Conservation (phyloP, 495 filamentous ascomycete genomes). For the Penicillium simplicissimum region DNA sequence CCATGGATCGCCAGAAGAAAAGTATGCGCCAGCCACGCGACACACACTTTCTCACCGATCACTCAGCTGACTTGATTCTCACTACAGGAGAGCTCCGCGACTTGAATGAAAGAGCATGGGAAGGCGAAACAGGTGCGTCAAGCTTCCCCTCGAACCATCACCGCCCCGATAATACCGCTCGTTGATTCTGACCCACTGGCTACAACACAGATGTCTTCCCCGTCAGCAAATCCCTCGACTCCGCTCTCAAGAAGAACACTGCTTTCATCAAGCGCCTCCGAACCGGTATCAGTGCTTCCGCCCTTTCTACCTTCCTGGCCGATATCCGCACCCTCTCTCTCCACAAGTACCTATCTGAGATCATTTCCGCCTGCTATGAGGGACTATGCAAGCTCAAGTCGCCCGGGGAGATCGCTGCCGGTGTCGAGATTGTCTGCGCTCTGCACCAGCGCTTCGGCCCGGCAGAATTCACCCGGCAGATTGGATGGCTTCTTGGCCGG, state of each 20-base stretch:
- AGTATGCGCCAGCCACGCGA: conserved; percentile 50
- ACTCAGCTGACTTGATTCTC: conserved; percentile 21
- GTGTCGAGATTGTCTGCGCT: conserved; percentile 89
- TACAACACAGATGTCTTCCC: conserved; percentile 69
- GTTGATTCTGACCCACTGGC: conserved; percentile 9
- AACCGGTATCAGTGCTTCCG: conserved; percentile 78
- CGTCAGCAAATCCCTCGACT: conserved; percentile 81
- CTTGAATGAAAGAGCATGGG: conserved; percentile 84
- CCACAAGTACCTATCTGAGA: conserved; percentile 96
- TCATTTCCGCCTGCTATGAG: conserved; percentile 97
- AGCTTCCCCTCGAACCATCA: not conserved
- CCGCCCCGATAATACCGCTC: not conserved
- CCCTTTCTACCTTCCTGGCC: conserved; percentile 79
- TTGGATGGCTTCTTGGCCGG: conserved; percentile 91
- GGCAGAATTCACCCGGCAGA: conserved; percentile 82
- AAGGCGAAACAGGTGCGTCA: conserved; percentile 74
- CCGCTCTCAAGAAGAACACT: conserved; percentile 97
- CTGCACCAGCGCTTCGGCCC: conserved; percentile 96
- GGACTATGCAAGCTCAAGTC: conserved; percentile 90
- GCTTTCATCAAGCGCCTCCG: conserved; percentile 97
- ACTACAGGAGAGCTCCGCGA: conserved; percentile 79
- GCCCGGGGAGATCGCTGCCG: conserved; percentile 84
- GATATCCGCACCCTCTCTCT: conserved; percentile 91
- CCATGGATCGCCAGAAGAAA: conserved; percentile 85
- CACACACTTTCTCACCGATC: not conserved